Conservation (phyloP, 2,329 filamentous ascomycete species). For the Colletotrichum tanaceti region DNA sequence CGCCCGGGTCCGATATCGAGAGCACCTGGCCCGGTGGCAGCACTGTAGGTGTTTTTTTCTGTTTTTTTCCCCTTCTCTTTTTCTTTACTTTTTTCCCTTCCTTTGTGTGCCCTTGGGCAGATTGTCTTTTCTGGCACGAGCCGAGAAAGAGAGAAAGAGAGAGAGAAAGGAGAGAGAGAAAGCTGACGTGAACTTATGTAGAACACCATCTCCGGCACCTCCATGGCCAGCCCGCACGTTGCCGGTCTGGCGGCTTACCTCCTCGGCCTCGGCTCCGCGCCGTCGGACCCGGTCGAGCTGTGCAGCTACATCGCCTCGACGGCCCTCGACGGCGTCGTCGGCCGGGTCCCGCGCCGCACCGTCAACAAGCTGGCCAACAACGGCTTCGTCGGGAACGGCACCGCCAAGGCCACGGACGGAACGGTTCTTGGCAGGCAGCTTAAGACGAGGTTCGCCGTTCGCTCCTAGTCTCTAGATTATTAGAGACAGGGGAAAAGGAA, state of each 20-base stretch:
- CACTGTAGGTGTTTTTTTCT: slow-evolving; percentile 44
- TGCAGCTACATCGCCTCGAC: slow-evolving; percentile 56
- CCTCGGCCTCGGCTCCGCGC: slow-evolving; percentile 58
- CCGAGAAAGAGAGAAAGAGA: too few relatives aligned
- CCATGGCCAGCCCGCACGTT: slow-evolving; percentile 43
- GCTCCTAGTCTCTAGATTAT: too few relatives aligned
- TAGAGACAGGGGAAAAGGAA: background rate
- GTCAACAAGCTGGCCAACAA: slow-evolving; percentile 52
- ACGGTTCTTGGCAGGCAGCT: slow-evolving; percentile 17
- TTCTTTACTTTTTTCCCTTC: slow-evolving; percentile 28
- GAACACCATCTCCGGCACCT: slow-evolving; percentile 41
- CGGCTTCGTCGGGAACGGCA: slow-evolving; percentile 40
- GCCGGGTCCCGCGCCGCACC: slow-evolving; percentile 49
- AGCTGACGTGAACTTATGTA: slow-evolving; percentile 6
- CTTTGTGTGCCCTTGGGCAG: too few relatives aligned
- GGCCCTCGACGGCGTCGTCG: slow-evolving; percentile 54
- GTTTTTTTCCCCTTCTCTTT: too few relatives aligned
- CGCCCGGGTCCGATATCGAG: slow-evolving; percentile 60
- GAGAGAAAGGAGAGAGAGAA: too few relatives aligned
- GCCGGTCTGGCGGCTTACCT: slow-evolving; percentile 46
- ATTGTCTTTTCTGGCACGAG: too few relatives aligned
- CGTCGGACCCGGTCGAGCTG: slow-evolving; percentile 48
- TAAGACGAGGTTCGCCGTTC: slow-evolving; percentile 29
- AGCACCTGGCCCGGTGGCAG: slow-evolving; percentile 61
- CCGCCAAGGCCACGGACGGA: slow-evolving; percentile 24